A percentile compares a stretch with the other conserved stretches of the same genome.
Evolutionary conservation across 139 green algal genomes (phyloP).

Genomic region (Mychonastes homosphaera): DNA sequence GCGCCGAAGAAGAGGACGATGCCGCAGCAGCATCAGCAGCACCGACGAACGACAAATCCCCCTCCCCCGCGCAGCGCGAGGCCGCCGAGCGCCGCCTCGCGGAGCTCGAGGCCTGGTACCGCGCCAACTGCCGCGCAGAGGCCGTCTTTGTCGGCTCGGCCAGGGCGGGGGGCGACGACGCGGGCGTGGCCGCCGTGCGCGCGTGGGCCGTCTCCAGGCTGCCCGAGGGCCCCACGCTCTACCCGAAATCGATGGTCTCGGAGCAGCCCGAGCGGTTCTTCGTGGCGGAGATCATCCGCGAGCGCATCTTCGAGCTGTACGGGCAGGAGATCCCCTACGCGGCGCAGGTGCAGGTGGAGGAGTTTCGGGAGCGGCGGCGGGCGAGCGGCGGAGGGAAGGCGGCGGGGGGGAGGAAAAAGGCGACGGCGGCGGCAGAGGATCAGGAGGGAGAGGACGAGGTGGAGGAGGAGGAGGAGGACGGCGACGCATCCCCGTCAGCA

Average conservation of each 20-base stretch:
- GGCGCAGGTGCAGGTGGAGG: conserved; percentile 43
- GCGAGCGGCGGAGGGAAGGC: neutral
- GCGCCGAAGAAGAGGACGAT: no score
- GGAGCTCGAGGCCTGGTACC: conserved; percentile 43
- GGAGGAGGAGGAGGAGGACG: neutral
- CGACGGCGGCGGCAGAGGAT: neutral
- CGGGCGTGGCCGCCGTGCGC: conserved; percentile 29
- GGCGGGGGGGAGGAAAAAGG: neutral
- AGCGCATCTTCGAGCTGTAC: conserved; percentile 91
- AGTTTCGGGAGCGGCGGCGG: neutral
- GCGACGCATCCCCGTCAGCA: no score
- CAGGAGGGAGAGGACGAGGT: neutral
- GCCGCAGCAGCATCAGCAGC: no score
- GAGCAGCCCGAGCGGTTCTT: conserved; percentile 95
- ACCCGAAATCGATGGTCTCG: conserved; percentile 58
- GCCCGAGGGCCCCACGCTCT: conserved; percentile 68
- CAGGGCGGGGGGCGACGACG: neutral
- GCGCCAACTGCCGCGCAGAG: conserved; percentile 10
- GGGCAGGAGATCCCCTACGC: conserved; percentile 85
- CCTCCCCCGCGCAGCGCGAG: no score
- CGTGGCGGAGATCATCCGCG: conserved; percentile 89
- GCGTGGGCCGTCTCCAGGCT: conserved; percentile 60
- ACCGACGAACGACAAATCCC: no score
- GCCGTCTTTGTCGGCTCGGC: neutral
- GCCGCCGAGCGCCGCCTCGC: no score